These are phyloP conservation scores for Aspergillus mulundensis DNA, from an alignment of 495 filamentous ascomycete species.

Conservation along the genomic window DNA sequence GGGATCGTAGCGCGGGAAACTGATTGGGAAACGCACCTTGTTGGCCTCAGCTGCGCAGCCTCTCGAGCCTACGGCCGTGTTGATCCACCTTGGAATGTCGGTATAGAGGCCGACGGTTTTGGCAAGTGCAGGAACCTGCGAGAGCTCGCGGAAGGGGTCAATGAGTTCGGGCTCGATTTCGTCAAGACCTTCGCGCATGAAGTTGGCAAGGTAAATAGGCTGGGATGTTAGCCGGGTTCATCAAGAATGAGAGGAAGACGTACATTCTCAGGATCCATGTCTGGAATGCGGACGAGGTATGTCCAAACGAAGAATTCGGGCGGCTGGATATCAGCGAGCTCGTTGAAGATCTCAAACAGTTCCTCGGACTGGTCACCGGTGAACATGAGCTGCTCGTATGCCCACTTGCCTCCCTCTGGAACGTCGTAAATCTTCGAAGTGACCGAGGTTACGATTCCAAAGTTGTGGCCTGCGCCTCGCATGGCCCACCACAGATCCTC, in stretches of 20 bases:
- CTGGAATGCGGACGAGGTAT: neutral
- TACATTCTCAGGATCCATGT: conserved; percentile 12
- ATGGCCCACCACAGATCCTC: conserved; percentile 20
- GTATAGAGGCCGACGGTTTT: conserved; percentile 13
- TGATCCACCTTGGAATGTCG: conserved; percentile 14
- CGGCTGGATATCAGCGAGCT: conserved; percentile 8
- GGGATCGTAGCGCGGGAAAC: conserved; percentile 17
- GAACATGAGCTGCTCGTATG: conserved; percentile 8
- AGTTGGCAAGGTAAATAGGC: conserved; percentile 8
- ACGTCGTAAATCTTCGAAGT: conserved; percentile 20
- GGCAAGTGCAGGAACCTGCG: neutral
- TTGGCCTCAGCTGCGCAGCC: conserved; percentile 11
- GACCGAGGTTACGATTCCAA: conserved; percentile 20
- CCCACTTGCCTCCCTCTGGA: conserved; percentile 6
- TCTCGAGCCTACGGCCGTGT: conserved; percentile 1
- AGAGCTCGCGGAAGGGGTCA: conserved; percentile 16
- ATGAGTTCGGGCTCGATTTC: conserved; percentile 3
- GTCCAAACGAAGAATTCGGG: conserved; percentile 10
- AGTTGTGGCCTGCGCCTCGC: conserved; percentile 21
- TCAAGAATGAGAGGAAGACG: neutral
- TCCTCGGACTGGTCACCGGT: conserved; percentile 7
- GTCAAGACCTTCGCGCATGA: conserved; percentile 4
- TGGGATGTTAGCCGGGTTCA: neutral
- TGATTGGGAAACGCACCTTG: conserved; percentile 20
- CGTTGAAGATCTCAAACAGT: conserved; percentile 9